Evolutionary conservation across 2,329 filamentous ascomycete genomes (phyloP), one percentile per base, ranked within the genome.

Genomic region (Fonsecaea pedrosoi): DNA sequence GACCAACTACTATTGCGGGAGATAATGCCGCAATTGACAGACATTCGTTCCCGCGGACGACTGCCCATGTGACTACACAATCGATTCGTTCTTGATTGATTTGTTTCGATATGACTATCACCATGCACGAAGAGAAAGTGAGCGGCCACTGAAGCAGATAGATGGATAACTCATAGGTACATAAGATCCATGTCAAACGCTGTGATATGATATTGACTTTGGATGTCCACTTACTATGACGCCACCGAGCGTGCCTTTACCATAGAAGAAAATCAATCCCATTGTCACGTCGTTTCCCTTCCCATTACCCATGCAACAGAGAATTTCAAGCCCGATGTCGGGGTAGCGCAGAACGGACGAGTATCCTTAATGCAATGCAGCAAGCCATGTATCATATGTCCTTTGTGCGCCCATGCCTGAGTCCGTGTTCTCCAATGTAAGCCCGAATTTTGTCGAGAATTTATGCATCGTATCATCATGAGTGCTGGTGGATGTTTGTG

Each of bases 401-500:
- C 45, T 25, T 50, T 50, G 45, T 57, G 38, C 55, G 55, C 55
- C 25, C 25, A 25, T 35, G 3, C 35, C 15, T 35, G 34, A 40
- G 45, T 50, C 45, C 18, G 7, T 12, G 45, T 25, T 57, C 34
- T 21, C 55, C 55, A 18, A 38, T 37, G 56, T 15, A 59, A 50
- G 3, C 12, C 21, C 38, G 30, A 40, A 18, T 18, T n/a, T n/a
- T 42, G 40, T 10, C 2, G 25, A 9, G 25, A 50, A 50, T 10
- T 25, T 10, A 50, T 50, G 45, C 18, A 25, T 50, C 45, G 45
- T 50, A 50, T 50, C 45, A 12, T 50, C 45, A 50, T 50, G 7
- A 50, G 45, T 50, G 18, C 7, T 25, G 45, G 4, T 50, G 9
- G 5, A 2, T 50, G 45, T 50, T 18, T 50, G 10, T 5, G 45